Evolutionary conservation across 2,329 filamentous ascomycete species (phyloP), one percentile per base, ranked within the genome.

Genomic region (Endocalyx cinctus): DNA sequence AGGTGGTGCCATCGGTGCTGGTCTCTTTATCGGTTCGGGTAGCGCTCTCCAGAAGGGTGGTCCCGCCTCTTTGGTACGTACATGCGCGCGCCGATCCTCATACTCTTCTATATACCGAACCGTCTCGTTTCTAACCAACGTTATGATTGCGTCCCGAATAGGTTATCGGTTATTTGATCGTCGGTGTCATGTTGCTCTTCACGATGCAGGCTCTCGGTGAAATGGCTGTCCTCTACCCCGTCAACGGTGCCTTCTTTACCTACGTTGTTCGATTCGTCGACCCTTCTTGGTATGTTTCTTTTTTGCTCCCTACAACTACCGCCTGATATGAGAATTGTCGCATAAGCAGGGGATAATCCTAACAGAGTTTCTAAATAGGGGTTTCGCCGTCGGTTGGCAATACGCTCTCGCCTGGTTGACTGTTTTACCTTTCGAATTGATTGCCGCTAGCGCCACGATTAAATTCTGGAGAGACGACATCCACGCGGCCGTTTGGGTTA

Each of bases 21-120:
- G 83, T 64, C 68, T 87, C 8, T 87, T 87, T 55, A 79, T 87
- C 38, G 75, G 79, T 29, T 81, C 79, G 3, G 81, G 79, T 30
- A 56, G 55, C 27, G 78, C 79, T 22, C 60, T 84, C 33, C 62
- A 68, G 16, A 63, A 57, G n/a, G 81, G 79, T 50, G 82, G 81
- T 17, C 82, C 80, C 12, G 64, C 58, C 3, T 46, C 63, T 7
- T 49, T 69, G 41, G 51, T 58, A 50, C 19, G 62, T 58, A 5
- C 22, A 20, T 17, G 10, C n/a, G n/a, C n/a, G n/a, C n/a, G n/a
- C n/a, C n/a, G n/a, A n/a, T n/a, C n/a, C n/a, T n/a, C n/a, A n/a
- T n/a, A n/a, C n/a, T n/a, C n/a, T n/a, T n/a, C n/a, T n/a, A n/a
- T n/a, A n/a, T n/a, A n/a, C n/a, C n/a, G n/a, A n/a, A n/a, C n/a